Conservation (phyloP, 1,284 basidiomycete genomes). For the Acaromyces ingoldii region DNA sequence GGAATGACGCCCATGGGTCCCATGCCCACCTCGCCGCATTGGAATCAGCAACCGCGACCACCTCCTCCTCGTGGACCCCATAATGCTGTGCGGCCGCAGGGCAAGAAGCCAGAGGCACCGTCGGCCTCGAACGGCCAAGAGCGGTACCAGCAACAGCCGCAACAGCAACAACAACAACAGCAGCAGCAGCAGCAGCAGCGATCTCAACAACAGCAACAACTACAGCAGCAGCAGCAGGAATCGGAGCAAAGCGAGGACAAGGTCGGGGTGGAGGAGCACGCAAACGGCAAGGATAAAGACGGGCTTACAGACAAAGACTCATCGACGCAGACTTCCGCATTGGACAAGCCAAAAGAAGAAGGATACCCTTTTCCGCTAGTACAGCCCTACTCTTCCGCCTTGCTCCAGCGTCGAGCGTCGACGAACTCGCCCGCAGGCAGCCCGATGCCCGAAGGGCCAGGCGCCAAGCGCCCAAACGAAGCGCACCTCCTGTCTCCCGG, state of each 20-base stretch:
- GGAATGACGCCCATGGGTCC: not conserved
- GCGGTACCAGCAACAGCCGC: too few relatives aligned
- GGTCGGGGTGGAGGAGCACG: not conserved
- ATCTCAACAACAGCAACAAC: conserved; percentile 18
- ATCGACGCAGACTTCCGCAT: not conserved
- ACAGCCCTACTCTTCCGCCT: conserved; percentile 8
- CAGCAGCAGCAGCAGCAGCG: conserved; percentile 38
- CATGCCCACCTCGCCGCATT: not conserved
- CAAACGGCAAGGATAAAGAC: not conserved
- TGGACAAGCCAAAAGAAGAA: conserved; percentile 4
- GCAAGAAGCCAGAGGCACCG: too few relatives aligned
- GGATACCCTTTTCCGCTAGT: conserved; percentile 39
- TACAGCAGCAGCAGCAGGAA: not conserved
- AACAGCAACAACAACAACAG: not conserved
- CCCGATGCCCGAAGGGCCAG: conserved; percentile 13
- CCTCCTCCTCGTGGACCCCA: too few relatives aligned
- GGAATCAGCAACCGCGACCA: not conserved
- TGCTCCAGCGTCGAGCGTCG: conserved; percentile 21
- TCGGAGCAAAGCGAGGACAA: not conserved
- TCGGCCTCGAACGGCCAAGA: too few relatives aligned
- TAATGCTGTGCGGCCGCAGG: too few relatives aligned
- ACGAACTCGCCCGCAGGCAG: conserved; percentile 25
- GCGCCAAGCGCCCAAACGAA: too few relatives aligned
- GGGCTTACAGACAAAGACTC: not conserved
- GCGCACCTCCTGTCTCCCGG: too few relatives aligned